Base-by-base conservation (phyloP, 1,139 yeast species). In the Blastobotrys arbuscula region DNA sequence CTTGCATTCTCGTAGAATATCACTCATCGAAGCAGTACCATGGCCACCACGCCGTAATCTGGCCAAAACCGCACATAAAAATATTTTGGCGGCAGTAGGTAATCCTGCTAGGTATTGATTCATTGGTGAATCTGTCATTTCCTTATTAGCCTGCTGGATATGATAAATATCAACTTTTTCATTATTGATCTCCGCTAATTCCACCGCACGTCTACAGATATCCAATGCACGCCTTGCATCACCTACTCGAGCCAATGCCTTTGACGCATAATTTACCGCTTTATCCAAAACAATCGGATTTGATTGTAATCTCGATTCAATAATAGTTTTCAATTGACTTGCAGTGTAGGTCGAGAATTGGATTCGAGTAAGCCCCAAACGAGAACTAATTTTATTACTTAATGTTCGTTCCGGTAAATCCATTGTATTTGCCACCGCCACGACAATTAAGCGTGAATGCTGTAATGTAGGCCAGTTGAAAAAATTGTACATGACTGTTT, bases 381-480 rank as follows among this genome's bases (percentile, higher is more conserved):
- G 79, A 0, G 97, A 88, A 1, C 96, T 83, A 7, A 89, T 85
- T 65, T 92, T 92, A 67, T 89, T 90, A 20, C 95, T 82, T 41
- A 92, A 71, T 45, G 84, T 76, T 53, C 97, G 74, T 63, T 92
- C 98, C 0, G 98, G 98, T 45, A 92, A 71, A 68, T 92, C 97
- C 97, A 94, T 89, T 0, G 97, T 90, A 62, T 94, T 94, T 7
- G 97, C 97, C 30, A 92, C 90, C 0, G 97, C 97, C 44, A 92
- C 75, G 1, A 94, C 95, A 50, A 92, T 79, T 45, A 92, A 72
- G 59, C 83, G 84, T 2, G 97, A 89, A 55, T 82, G 74, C 13
- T 78, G 72, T 59, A 86, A 81, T 0, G 96, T 82, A 5, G 98
- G 96, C 99, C 99, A 92, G 67, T 94, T 90, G 74, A 92, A 89